Evolutionary conservation across 306 rosid species (phyloP), one percentile per base, ranked within the genome.

Genomic region (Inga leiocalycina): DNA sequence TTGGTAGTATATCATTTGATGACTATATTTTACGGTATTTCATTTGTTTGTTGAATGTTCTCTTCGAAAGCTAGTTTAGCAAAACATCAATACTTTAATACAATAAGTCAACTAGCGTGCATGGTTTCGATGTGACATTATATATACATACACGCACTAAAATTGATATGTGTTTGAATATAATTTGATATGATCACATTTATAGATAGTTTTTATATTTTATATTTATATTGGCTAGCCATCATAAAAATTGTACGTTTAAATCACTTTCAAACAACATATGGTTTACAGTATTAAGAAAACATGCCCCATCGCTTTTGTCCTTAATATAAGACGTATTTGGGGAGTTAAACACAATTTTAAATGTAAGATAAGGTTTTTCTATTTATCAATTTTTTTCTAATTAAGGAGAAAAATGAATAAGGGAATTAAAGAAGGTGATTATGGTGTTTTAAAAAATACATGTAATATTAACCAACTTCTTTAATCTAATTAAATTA

Each of bases 281-380:
- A 37, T 37, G 4, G 39, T 35, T 3, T 37, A 6, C 6, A 0
- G 39, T 37, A 37, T 37, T 4, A 37, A 37, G 5, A 37, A 5
- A 37, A 37, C 7, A 37, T 37, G 5, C 1, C 0, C 41, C 41
- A 35, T 35, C 3, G 5, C 35, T 34, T 2, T 1, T 34, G 35
- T 34, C 0, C 1, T 34, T 34, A 34, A 34, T 34, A 34, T 34
- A 3, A 34, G 35, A 34, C 35, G 1, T 34, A 34, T 34, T 27
- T 27, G 1, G 30, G 1, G 1, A 27, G 30, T 27, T 27, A 27
- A 27, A 1, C 1, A 0, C 0, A 1, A 1, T 37, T 37, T 1
- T 37, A 37, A 5, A 37, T 5, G 5, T 37, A 37, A 0, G 7
- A 37, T 0, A 37, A 37, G 5, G 41, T 37, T 5, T 35, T 35